These are phyloP conservation scores for Diaporthe nobilis DNA, from an alignment of 2,329 filamentous ascomycete genomes.

Conservation along the genomic window DNA sequence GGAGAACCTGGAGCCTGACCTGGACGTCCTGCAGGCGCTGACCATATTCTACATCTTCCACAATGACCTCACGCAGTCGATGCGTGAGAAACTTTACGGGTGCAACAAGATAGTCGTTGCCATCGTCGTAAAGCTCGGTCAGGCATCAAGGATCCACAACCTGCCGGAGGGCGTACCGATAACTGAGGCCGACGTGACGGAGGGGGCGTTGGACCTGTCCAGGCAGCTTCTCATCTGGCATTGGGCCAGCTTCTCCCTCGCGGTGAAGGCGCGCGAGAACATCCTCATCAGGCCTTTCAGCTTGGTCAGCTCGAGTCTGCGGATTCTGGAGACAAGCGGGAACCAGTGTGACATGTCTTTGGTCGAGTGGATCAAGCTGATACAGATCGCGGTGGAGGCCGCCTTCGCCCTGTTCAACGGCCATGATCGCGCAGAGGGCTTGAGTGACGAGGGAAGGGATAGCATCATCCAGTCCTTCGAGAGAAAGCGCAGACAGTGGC, in stretches of 20 bases:
- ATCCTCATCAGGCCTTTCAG: slow-evolving; percentile 14
- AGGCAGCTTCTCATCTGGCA: slow-evolving; percentile 36
- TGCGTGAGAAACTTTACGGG: background rate
- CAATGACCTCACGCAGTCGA: slow-evolving; percentile 11
- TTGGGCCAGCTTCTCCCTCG: slow-evolving; percentile 33
- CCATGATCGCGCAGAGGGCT: background rate
- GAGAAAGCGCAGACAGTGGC: slow-evolving; percentile 31
- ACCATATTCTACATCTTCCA: slow-evolving; percentile 23
- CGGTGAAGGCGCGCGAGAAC: slow-evolving; percentile 29
- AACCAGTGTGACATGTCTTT: slow-evolving; percentile 35
- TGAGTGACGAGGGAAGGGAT: slow-evolving; percentile 35
- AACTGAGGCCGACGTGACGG: slow-evolving; percentile 21
- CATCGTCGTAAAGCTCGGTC: slow-evolving; percentile 21
- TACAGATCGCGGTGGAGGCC: slow-evolving; percentile 26
- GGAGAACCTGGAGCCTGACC: background rate
- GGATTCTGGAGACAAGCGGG: slow-evolving; percentile 28
- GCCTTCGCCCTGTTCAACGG: slow-evolving; percentile 16
- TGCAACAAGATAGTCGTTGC: background rate
- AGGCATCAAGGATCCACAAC: slow-evolving; percentile 25
- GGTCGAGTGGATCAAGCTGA: slow-evolving; percentile 32
- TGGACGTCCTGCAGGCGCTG: slow-evolving; percentile 31
- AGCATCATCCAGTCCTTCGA: slow-evolving; percentile 36
- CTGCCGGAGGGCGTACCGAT: background rate
- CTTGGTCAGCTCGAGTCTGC: slow-evolving; percentile 21
- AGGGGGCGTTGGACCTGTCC: slow-evolving; percentile 25